Evolutionary conservation across 23 red algal genomes (phyloP).

Genomic region (Gracilaria gracilis): DNA sequence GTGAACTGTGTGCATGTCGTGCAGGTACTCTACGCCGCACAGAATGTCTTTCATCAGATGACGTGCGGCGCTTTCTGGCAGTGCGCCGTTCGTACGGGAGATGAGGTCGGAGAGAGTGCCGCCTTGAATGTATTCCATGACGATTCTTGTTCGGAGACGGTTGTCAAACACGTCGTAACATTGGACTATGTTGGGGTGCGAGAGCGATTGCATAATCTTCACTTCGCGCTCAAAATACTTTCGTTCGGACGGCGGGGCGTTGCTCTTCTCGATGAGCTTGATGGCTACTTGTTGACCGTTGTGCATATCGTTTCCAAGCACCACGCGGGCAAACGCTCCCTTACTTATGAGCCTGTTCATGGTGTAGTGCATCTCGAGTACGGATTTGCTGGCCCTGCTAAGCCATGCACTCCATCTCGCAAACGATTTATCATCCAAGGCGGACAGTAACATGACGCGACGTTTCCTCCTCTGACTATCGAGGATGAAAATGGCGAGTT

Average conservation of each 20-base stretch:
- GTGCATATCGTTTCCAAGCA: slow-evolving; percentile 66
- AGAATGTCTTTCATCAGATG: slow-evolving; percentile 74
- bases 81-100: slow-evolving; percentile 20
- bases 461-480: slow-evolving; percentile 54
- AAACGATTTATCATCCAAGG: slow-evolving; percentile 60
- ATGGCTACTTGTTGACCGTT: slow-evolving; percentile 76
- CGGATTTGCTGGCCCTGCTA: slow-evolving; percentile 40
- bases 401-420: slow-evolving; percentile 63
- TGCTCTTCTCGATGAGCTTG: slow-evolving; percentile 82
- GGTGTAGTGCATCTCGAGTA: slow-evolving; percentile 69
- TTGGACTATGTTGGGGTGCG: slow-evolving; percentile 78
- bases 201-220: slow-evolving; percentile 73
- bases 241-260: slow-evolving; percentile 51
- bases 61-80: slow-evolving; percentile 45
- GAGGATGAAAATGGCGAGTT: slow-evolving; percentile 43
- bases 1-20: slow-evolving; percentile 79
- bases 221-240: slow-evolving; percentile 83
- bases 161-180: slow-evolving; percentile 82
- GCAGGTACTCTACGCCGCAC: slow-evolving; percentile 80
- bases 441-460: slow-evolving; percentile 57
- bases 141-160: slow-evolving; percentile 52
- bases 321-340: slow-evolving; percentile 63
- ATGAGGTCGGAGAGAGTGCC: slow-evolving; percentile 74
- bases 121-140: slow-evolving; percentile 75
- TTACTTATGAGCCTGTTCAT: slow-evolving; percentile 57